Evolutionary conservation across 352 stramenopile genomes (phyloP).

Genomic region (Globisporangium abappressorium): DNA sequence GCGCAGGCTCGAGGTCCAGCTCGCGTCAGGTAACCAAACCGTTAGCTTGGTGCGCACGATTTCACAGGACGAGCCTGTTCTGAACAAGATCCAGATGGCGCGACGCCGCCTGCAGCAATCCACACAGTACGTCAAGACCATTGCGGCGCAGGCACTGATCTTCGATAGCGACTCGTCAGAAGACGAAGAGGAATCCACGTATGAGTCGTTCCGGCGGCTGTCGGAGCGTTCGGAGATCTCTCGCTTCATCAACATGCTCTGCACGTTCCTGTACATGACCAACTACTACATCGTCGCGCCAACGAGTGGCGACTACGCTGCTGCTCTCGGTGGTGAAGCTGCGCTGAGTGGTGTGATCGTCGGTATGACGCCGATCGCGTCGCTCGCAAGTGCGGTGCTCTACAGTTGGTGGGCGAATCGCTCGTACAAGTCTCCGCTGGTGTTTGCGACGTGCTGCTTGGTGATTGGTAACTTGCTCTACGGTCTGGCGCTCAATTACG

Average conservation of each 20-base stretch:
- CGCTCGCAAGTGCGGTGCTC: slow-evolving; percentile 90
- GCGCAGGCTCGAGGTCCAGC: slow-evolving; percentile 43
- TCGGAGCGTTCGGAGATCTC: slow-evolving; percentile 56
- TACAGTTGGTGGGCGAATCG: slow-evolving; percentile 95
- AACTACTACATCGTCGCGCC: slow-evolving; percentile 99
- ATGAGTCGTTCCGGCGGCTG: slow-evolving; percentile 54
- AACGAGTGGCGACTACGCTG: slow-evolving; percentile 91
- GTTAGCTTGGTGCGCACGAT: slow-evolving; percentile 43
- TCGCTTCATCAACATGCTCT: slow-evolving; percentile 92
- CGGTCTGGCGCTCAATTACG: slow-evolving; percentile 68
- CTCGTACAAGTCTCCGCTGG: slow-evolving; percentile 84
- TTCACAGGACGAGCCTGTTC: slow-evolving; percentile 72
- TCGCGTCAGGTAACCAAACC: slow-evolving; percentile 11
- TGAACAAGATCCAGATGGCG: slow-evolving; percentile 67
- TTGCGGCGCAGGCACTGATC: slow-evolving; percentile 78
- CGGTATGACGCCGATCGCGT: slow-evolving; percentile 96
- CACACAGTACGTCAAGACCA: slow-evolving; percentile 81
- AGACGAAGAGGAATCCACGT: slow-evolving; percentile 74
- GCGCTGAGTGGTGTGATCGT: slow-evolving; percentile 94
- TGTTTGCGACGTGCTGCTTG: slow-evolving; percentile 80
- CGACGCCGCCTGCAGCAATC: slow-evolving; percentile 70
- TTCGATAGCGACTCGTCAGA: slow-evolving; percentile 81
- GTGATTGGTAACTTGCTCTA: slow-evolving; percentile 89
- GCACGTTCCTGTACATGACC: slow-evolving; percentile 97
- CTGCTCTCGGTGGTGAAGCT: slow-evolving; percentile 82